Evolutionary conservation across 306 rosid species (phyloP).

Genomic region (Styphnolobium japonicum): DNA sequence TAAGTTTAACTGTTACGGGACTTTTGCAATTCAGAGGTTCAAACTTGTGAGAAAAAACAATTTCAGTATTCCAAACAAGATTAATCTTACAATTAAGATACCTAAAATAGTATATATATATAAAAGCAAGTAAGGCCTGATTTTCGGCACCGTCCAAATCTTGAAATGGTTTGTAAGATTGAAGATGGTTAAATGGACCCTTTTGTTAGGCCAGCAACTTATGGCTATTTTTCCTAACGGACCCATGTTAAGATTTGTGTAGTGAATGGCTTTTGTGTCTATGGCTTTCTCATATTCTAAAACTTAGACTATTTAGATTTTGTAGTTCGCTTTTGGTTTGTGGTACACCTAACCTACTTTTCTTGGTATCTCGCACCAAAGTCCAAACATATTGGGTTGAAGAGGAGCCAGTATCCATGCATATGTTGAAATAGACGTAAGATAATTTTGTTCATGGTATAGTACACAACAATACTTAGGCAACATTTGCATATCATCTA

Average conservation of each 20-base stretch:
- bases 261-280: background rate
- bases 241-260: constrained; percentile 1
- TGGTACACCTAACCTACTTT: background rate
- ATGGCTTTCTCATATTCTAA: background rate
- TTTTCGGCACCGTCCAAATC: constrained; percentile 39
- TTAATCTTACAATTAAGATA: too few species aligned
- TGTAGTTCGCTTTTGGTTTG: background rate
- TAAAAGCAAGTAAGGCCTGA: constrained; percentile 22
- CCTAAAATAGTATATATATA: too few species aligned
- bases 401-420: background rate
- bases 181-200: constrained; percentile 31
- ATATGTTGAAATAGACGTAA: background rate
- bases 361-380: background rate
- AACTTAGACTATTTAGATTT: background rate
- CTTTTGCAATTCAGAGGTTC: too few species aligned
- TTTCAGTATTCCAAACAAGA: too few species aligned
- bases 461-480: background rate
- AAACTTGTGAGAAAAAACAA: too few species aligned
- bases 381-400: background rate
- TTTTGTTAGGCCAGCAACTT: constrained; percentile 1
- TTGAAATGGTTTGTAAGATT: constrained; percentile 21
- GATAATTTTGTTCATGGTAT: background rate
- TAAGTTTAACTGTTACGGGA: too few species aligned
- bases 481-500: background rate
- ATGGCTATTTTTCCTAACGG: constrained; percentile 4